Base-by-base conservation (phyloP, 2,329 filamentous ascomycete species). In the Phialocephala subalpina region DNA sequence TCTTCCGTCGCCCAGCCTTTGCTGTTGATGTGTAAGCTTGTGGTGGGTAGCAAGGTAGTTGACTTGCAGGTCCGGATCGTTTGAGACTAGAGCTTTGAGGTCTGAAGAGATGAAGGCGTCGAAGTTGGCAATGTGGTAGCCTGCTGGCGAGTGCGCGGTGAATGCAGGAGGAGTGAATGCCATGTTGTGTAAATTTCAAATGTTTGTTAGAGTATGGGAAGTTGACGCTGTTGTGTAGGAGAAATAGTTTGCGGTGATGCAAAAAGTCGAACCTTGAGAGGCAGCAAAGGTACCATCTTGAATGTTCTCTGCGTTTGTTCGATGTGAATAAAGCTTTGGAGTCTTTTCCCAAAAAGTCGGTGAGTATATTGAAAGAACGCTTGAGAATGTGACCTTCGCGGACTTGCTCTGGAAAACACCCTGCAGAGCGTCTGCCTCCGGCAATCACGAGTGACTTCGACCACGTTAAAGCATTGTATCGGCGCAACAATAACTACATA, bases 71-170 rank as follows among this genome's bases (percentile, higher is more conserved):
- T 33, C 29, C 9, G 9, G 4, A 33, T 33, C 29, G 29, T 33
- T 33, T 9, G 55, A 36, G n/a, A 38, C 35, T 58, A 11, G 55
- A n/a, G 27, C 49, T 58, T 40, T 57, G 53, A 36, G 9, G 29
- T 16, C 16, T 40, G 33, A 58, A 25, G 5, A 18, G n/a, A 25
- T 14, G 49, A 55, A 42, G 16, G 11, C 40, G 40, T 42, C 40
- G 16, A 42, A 42, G 40, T 42, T n/a, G 11, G 36, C 11, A 16
- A 40, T 42, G 16, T 18, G 40, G 16, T 18, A 18, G 6, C 40
- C 40, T 18, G 40, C 40, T 42, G 40, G 16, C 2, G 40, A 42
- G 12, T 42, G 2, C 14, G n/a, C 12, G 40, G n/a, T n/a, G 40
- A 42, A 42, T 33, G 29, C 9, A 18, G 40, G 40, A 6, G 40